These are phyloP conservation scores for Penicillium sp. DNA, from an alignment of 2,329 filamentous ascomycete species.

Conservation along the genomic window DNA sequence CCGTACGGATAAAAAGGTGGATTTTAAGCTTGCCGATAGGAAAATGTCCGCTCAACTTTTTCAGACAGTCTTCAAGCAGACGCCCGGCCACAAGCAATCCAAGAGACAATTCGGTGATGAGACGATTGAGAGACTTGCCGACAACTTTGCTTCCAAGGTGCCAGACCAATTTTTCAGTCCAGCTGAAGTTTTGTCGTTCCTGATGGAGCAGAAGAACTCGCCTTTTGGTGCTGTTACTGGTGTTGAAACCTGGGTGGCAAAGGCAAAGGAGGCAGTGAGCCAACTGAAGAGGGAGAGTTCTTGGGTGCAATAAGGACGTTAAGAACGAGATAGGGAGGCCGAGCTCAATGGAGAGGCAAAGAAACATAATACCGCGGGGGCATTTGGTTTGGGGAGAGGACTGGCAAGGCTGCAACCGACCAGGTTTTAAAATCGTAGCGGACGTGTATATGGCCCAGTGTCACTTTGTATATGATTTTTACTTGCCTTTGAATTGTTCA, in stretches of 20 bases:
- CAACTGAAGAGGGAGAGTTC: constrained; percentile 2
- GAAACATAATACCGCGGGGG: neutral
- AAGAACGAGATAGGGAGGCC: constrained; percentile 1
- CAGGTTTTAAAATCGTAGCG: too few relatives aligned
- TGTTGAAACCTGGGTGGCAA: constrained; percentile 38
- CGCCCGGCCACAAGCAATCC: neutral
- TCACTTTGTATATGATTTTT: too few relatives aligned
- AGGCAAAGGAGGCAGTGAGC: constrained; percentile 6
- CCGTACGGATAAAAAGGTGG: constrained; percentile 63
- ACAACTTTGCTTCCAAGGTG: constrained; percentile 35
- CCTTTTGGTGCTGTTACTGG: constrained; percentile 42
- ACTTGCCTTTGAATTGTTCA: too few relatives aligned
- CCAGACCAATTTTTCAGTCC: constrained; percentile 46
- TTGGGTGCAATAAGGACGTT: constrained; percentile 1
- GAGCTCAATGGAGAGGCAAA: neutral
- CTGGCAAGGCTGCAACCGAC: neutral
- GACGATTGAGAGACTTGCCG: constrained; percentile 24
- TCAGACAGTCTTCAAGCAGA: constrained; percentile 10
- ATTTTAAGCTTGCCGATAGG: constrained; percentile 41
- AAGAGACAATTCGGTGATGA: constrained; percentile 3
- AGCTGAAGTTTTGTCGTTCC: constrained; percentile 49
- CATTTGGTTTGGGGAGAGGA: neutral
- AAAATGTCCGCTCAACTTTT: constrained; percentile 23
- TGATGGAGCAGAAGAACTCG: constrained; percentile 43
- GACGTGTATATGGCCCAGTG: too few relatives aligned